Conservation (phyloP, 306 rosid species). For the Erythrophleum fordii region DNA sequence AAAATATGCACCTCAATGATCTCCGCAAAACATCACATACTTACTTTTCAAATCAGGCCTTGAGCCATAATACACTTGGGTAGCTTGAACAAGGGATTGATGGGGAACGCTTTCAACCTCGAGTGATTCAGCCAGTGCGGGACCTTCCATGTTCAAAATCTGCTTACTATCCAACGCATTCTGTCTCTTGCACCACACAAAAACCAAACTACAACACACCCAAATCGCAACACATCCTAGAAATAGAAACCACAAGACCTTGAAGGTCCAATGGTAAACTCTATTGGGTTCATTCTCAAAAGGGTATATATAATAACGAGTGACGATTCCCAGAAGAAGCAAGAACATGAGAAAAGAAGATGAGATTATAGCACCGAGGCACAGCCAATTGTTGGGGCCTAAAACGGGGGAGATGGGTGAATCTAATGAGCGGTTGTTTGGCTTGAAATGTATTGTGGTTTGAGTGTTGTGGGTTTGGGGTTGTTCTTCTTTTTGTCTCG, state of each 20-base stretch:
- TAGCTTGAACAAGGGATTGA: slow-evolving; percentile 45
- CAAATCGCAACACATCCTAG: slow-evolving; percentile 38
- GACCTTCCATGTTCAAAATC: slow-evolving; percentile 37
- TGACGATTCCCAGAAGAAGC: slow-evolving; percentile 54
- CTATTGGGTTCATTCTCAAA: slow-evolving; percentile 37
- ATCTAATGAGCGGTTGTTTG: slow-evolving; percentile 43
- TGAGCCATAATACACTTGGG: slow-evolving; percentile 53
- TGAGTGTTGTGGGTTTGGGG: slow-evolving; percentile 11
- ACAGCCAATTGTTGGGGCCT: slow-evolving; percentile 60
- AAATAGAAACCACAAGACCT: slow-evolving; percentile 45
- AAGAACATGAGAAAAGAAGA: slow-evolving; percentile 56
- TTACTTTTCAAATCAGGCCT: slow-evolving; percentile 64
- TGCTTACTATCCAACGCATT: slow-evolving; percentile 40
- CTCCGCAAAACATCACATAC: not conserved
- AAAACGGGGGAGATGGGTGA: slow-evolving; percentile 47
- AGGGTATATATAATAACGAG: slow-evolving; percentile 57
- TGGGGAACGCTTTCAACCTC: slow-evolving; percentile 60
- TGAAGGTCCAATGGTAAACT: slow-evolving; percentile 56
- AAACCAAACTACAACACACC: slow-evolving; percentile 47
- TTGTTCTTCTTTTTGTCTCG: slow-evolving; percentile 46
- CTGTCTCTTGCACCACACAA: slow-evolving; percentile 52
- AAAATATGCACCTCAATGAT: too few species aligned
- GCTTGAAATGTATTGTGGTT: slow-evolving; percentile 33
- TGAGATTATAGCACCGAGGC: slow-evolving; percentile 53
- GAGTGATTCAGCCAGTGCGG: slow-evolving; percentile 36